A percentile compares a stretch with the other conserved stretches of the same genome.
Conservation (phyloP, 495 filamentous ascomycete species). For the Penicillium malachiteum region DNA sequence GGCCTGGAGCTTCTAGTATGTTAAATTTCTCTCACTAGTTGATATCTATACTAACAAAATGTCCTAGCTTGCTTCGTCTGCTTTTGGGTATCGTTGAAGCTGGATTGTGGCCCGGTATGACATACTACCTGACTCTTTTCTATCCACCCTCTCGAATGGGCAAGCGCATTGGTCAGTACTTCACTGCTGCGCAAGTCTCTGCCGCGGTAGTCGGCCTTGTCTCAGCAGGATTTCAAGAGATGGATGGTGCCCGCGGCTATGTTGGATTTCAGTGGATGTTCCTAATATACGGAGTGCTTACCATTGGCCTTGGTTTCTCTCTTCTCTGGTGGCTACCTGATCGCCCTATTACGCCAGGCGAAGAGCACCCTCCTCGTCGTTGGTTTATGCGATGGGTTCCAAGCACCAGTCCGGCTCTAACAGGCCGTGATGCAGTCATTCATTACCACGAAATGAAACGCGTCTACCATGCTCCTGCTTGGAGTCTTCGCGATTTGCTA, state of each 20-base stretch:
- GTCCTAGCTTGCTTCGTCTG: slow-evolving; percentile 68
- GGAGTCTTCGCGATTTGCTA: slow-evolving; percentile 66
- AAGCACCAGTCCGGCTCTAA: slow-evolving; percentile 64
- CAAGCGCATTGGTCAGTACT: slow-evolving; percentile 86
- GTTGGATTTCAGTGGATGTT: slow-evolving; percentile 97
- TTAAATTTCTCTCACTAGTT: slow-evolving; percentile 3
- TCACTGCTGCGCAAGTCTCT: slow-evolving; percentile 84
- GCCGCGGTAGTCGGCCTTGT: slow-evolving; percentile 88
- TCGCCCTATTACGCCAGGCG: slow-evolving; percentile 69
- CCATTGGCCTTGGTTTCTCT: slow-evolving; percentile 63
- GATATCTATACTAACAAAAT: slow-evolving; percentile 8
- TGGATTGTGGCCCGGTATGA: slow-evolving; percentile 95
- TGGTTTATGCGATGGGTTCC: slow-evolving; percentile 61
- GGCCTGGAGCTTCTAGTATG: slow-evolving; percentile 83
- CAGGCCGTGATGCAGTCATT: slow-evolving; percentile 72
- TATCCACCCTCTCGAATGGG: slow-evolving; percentile 84
- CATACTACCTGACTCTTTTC: slow-evolving; percentile 89
- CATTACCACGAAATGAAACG: slow-evolving; percentile 84
- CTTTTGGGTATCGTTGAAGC: slow-evolving; percentile 85
- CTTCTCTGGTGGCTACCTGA: slow-evolving; percentile 91
- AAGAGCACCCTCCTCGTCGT: slow-evolving; percentile 32
- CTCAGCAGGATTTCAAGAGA: slow-evolving; percentile 86
- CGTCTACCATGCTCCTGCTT: slow-evolving; percentile 70
- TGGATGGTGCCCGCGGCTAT: slow-evolving; percentile 75
- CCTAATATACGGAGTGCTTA: slow-evolving; percentile 78